Conservation (phyloP, 345 rosid species). For the Syzygium grande region DNA sequence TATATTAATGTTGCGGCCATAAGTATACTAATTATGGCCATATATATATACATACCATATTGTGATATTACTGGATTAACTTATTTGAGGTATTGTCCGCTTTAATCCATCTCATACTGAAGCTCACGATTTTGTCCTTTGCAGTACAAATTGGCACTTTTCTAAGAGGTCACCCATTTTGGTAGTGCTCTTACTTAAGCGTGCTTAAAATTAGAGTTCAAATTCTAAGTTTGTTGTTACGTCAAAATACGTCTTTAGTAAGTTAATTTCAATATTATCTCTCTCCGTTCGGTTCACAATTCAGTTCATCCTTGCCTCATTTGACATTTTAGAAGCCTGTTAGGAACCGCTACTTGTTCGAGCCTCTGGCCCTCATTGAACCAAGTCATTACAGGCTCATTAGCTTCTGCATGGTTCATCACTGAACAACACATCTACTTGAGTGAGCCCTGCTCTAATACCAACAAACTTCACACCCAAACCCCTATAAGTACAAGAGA, state of each 20-base stretch:
- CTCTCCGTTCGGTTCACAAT: neutral
- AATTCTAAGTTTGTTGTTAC: neutral
- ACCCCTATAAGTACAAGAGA: neutral
- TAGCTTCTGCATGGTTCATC: neutral
- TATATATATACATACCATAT: neutral
- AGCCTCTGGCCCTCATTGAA: neutral
- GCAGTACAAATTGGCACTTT: neutral
- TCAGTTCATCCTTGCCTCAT: neutral
- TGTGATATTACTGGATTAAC: too few species aligned
- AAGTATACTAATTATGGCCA: neutral
- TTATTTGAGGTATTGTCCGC: too few species aligned
- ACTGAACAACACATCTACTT: neutral
- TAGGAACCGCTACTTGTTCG: neutral
- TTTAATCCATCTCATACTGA: too few species aligned
- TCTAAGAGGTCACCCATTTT: neutral
- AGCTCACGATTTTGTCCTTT: neutral
- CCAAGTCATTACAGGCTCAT: neutral
- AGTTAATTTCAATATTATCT: neutral
- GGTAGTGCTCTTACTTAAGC: neutral
- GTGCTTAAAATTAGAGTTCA: neutral
- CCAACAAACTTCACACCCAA: neutral
- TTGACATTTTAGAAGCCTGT: neutral
- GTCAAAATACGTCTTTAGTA: neutral
- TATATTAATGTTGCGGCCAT: neutral
- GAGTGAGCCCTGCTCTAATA: neutral